Base-by-base conservation (phyloP, 306 rosid species). In the Canavalia gladiata region DNA sequence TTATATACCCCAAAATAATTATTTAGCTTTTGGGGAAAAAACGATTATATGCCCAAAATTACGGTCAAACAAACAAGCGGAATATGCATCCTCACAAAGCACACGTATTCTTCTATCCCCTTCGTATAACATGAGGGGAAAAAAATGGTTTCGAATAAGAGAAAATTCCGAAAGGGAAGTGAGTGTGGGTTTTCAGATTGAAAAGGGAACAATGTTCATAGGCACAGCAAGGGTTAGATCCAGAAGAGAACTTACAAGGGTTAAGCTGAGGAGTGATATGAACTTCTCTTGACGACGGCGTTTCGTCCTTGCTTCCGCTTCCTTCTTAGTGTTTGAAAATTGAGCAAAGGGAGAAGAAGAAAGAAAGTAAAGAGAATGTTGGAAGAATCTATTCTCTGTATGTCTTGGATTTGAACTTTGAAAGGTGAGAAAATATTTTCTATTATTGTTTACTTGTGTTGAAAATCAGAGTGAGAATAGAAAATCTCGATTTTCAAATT, bases 161-260 rank as follows among this genome's bases (percentile, higher is more conserved):
- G 11, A 57, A 57, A 57, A 65, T 65, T 65, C 47, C 50, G 5
- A 65, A 65, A n/a, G 7, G 50, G 13, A 65, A 41, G 33, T 65
- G 33, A 65, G 47, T 37, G 30, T 3, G 33, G 34, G 50, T n/a
- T 39, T 63, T 12, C 51, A 4, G 41, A 46, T 45, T 28, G 39
- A 18, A 45, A 68, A 68, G 42, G 18, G 7, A 45, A 4, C 31
- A 68, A 11, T 42, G 7, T 30, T 45, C 4, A 47, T 18, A 46
- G 28, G 57, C 41, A 10, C 2, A 29, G 25, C 3, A 49, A 46
- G 41, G 41, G 34, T 45, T 68, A 46, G 74, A 68, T 68, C 57
- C 57, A 68, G 7, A 46, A 68, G 57, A 68, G 74, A 42, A 68
- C 74, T 68, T 68, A 68, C 74, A 5, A 47, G 56, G 42, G 57